Percentiles rank a stretch among this genome's conserved stretches.
These are phyloP conservation scores for Taphrina wiesneri DNA, from an alignment of 1,139 yeast species.

Conservation along the genomic window DNA sequence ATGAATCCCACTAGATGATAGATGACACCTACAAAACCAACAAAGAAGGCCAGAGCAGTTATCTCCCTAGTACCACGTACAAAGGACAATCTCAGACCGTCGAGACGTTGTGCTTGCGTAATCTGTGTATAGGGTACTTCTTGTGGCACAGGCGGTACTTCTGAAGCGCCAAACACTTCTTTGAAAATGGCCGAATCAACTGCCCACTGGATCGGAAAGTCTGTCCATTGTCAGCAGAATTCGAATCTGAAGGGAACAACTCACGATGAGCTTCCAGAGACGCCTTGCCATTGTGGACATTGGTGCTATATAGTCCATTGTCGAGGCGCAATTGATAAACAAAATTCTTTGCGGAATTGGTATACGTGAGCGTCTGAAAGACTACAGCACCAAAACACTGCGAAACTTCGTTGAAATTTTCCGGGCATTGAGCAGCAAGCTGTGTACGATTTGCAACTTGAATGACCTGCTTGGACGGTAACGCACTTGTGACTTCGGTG, in stretches of 20 bases:
- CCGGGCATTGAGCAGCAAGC: conserved; percentile 43
- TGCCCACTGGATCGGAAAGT: conserved; percentile 48
- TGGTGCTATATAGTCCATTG: conserved; percentile 43
- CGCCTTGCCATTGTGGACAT: conserved; percentile 41
- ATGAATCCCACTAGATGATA: conserved; percentile 47
- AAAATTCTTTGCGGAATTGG: conserved; percentile 39
- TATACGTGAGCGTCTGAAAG: conserved; percentile 44
- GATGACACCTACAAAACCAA: conserved; percentile 47
- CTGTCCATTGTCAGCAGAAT: conserved; percentile 28
- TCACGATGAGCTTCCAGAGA: conserved; percentile 42
- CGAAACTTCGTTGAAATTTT: conserved; percentile 45
- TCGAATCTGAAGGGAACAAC: background rate
- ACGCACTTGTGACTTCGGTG: conserved; percentile 43
- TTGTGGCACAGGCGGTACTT: conserved; percentile 42
- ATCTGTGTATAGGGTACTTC: conserved; percentile 45
- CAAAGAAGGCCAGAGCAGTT: conserved; percentile 47
- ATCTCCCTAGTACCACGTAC: conserved; percentile 44
- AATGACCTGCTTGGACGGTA: conserved; percentile 43
- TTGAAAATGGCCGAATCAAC: conserved; percentile 45
- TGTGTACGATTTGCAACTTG: conserved; percentile 42
- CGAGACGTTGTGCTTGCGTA: conserved; percentile 41
- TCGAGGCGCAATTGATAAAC: conserved; percentile 48
- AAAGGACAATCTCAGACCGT: conserved; percentile 42
- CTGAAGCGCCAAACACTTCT: conserved; percentile 37
- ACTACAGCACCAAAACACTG: conserved; percentile 46